phyloP scores from a whole-genome alignment of 2,329 filamentous ascomycete species.

The Fusarium paranaense region DNA sequence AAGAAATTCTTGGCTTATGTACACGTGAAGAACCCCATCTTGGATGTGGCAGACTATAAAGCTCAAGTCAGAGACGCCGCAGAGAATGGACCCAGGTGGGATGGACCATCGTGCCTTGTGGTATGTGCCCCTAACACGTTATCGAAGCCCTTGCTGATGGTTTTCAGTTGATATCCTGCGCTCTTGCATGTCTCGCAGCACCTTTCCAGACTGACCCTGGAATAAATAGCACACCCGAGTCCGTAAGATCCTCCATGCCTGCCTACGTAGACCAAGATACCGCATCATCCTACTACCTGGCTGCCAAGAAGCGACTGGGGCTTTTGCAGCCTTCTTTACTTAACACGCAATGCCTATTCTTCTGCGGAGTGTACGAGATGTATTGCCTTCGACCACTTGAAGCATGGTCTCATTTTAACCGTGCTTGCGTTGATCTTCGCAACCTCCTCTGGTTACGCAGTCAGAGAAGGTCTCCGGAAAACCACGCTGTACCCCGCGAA shows the following conservation, averaged over 20 bases:
- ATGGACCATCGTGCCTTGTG: background rate
- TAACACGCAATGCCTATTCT: background rate
- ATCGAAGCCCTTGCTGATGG: background rate
- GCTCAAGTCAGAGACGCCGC: background rate
- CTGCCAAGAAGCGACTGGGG: background rate
- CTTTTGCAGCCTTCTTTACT: background rate
- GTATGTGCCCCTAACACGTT: background rate
- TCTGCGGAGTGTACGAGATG: conserved; percentile 50
- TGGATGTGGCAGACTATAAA: background rate
- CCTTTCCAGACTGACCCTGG: background rate
- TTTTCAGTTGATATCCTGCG: background rate
- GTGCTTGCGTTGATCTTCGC: conserved; percentile 37
- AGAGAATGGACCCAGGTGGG: background rate
- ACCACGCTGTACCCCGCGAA: background rate
- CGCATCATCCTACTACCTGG: background rate
- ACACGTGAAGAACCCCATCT: background rate
- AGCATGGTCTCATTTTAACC: conserved; percentile 52
- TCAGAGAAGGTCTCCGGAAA: background rate
- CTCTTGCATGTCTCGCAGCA: background rate
- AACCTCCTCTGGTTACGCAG: conserved; percentile 50
- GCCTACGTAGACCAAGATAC: background rate
- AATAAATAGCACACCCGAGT: background rate
- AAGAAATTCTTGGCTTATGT: background rate
- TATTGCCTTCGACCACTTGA: conserved; percentile 52
- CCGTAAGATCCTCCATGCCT: background rate